Percentiles rank a stretch among this genome's conserved stretches.
These are phyloP conservation scores for Fusarium equiseti DNA, from an alignment of 2,329 filamentous ascomycete genomes.

Conservation along the genomic window DNA sequence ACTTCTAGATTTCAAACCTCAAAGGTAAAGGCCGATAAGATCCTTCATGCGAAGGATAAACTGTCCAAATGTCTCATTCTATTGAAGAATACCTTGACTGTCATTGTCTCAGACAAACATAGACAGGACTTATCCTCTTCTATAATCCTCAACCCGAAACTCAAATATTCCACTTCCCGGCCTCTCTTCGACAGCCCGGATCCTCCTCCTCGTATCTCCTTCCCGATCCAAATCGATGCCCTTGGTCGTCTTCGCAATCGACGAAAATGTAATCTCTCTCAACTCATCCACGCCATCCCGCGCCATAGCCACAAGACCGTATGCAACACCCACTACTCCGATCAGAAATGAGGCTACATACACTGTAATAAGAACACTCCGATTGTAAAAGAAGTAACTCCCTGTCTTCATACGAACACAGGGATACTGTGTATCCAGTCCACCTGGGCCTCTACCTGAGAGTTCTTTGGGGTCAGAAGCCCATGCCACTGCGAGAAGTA, in stretches of 20 bases:
- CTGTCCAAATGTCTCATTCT: too few species aligned
- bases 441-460: slow-evolving; percentile 21
- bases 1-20: too few species aligned
- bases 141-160: slow-evolving; percentile 9
- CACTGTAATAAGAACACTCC: slow-evolving; percentile 19
- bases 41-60: too few species aligned
- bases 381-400: slow-evolving; percentile 34
- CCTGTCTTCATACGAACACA: slow-evolving; percentile 25
- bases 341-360: slow-evolving; percentile 28
- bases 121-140: background rate
- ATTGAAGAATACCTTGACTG: fast-evolving
- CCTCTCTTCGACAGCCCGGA: background rate
- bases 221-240: background rate
- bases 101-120: fast-evolving
- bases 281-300: slow-evolving; percentile 31
- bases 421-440: slow-evolving; percentile 10
- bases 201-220: background rate
- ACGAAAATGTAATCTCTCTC: slow-evolving; percentile 36
- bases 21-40: too few species aligned
- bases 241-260: slow-evolving; percentile 25
- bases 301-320: slow-evolving; percentile 31
- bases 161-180: slow-evolving; percentile 10
- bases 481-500: slow-evolving; percentile 40
- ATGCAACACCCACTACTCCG: slow-evolving; percentile 18
- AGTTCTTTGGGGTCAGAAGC: slow-evolving; percentile 23